Base-by-base conservation (phyloP, 768 basidiomycete species). In the Agrocybe chaxingu region DNA sequence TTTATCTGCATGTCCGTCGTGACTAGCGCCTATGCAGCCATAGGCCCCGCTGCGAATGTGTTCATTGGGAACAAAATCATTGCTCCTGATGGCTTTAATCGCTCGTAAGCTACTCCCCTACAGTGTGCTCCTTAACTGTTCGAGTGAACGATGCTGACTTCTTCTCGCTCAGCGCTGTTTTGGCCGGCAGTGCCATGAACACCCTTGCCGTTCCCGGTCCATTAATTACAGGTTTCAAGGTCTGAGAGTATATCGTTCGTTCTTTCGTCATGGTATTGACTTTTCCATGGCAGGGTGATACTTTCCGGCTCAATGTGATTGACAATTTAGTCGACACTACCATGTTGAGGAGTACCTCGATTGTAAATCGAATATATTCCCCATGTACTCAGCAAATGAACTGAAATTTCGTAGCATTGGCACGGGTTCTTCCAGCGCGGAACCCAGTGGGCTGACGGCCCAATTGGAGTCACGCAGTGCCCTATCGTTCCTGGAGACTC, bases 31-130 rank as follows among this genome's bases (percentile, higher is more conserved):
- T 34, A 31, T 24, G 65, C 57, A 7, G 57, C 62, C 4, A 62
- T 68, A 42, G 66, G 68, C 0, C 68, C 68, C 6, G 53, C 45
- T 29, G 58, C 66, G 4, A 59, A 72, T 36, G 58, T 80, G 3
- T 57, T 68, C 45, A 66, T 80, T 43, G 64, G 59, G 12, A 79
- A 80, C 58, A 67, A 66, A 48, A 55, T 62, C 13, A 72, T 80
- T 35, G 62, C 73, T 1, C 79, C 79, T 0, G 79, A 80, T 64
- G 79, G 79, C n/a, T 78, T 71, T 51, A 52, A 48, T 57, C 68
- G 76, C 51, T 65, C 70, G 73, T 75, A 35, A 42, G 73, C 63
- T 11, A 18, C 37, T 13, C 30, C 24, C 3, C 3, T 9, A 16
- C 16, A 16, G 16, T 16, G 9, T 9, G 8, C 24, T 24, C 34